Conservation (phyloP, 2,329 filamentous ascomycete genomes). For the Fusarium drepaniforme region DNA sequence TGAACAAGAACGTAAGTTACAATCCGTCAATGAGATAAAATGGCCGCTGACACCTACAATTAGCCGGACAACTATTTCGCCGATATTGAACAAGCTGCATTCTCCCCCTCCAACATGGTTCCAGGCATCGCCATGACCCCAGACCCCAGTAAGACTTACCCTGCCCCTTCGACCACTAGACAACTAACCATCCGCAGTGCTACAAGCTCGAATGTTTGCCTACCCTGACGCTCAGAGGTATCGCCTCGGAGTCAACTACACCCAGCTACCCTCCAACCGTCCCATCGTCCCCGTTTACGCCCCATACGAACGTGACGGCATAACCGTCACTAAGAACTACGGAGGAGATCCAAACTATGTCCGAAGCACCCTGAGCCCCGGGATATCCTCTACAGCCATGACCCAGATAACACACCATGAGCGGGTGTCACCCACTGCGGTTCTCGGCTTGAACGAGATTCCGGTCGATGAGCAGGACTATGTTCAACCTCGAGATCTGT, state of each 20-base stretch:
- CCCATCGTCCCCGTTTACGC: background rate
- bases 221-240: conserved; percentile 64
- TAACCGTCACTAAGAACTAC: background rate
- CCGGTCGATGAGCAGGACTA: background rate
- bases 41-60: too few relatives aligned
- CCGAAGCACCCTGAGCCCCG: background rate
- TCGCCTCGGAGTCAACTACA: conserved; percentile 64
- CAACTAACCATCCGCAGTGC: conserved; percentile 18
- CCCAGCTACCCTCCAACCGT: conserved; percentile 57
- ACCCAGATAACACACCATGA: background rate
- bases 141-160: conserved; percentile 47
- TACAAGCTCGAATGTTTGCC: conserved; percentile 63
- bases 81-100: conserved; percentile 64
- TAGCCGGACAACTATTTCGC: conserved; percentile 56
- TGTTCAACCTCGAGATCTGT: background rate
- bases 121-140: conserved; percentile 62
- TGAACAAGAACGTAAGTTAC: conserved; percentile 53
- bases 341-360: background rate
- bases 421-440: background rate
- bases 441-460: background rate
- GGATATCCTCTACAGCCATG: background rate
- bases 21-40: too few relatives aligned
- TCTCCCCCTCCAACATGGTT: conserved; percentile 63
- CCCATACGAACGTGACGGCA: background rate
- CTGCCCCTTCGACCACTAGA: background rate